Evolutionary conservation across 2,329 filamentous ascomycete genomes (phyloP).

Genomic region (Fusarium sp.): DNA sequence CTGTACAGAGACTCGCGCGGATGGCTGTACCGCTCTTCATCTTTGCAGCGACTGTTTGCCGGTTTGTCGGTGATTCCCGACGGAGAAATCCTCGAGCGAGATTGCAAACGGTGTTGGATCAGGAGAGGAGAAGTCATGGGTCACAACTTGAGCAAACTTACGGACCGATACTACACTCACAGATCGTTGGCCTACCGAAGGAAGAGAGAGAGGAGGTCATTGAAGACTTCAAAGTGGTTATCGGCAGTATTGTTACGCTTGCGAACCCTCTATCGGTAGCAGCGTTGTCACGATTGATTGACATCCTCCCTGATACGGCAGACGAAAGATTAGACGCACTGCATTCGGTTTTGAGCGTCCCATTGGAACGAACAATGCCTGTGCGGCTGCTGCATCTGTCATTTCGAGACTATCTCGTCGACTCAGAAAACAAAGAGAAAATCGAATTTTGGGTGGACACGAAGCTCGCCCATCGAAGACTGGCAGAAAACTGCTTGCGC

Average conservation of each 20-base stretch:
- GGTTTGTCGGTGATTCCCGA: constrained; percentile 45
- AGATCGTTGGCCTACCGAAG: accelerated
- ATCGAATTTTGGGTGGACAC: constrained; percentile 53
- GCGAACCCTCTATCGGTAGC: constrained; percentile 2
- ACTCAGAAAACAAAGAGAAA: constrained; percentile 29
- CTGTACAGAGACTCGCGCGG: constrained; percentile 24
- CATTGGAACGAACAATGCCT: background rate
- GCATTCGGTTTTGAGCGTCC: background rate
- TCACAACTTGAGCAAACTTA: background rate
- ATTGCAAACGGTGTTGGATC: background rate
- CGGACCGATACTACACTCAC: background rate
- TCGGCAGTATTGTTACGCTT: constrained; percentile 2
- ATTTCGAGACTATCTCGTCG: constrained; percentile 54
- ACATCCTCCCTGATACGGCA: background rate
- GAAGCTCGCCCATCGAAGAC: constrained; percentile 46
- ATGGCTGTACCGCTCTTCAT: constrained; percentile 50
- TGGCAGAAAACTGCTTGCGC: constrained; percentile 48
- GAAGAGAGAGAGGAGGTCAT: background rate
- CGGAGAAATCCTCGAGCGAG: constrained; percentile 16
- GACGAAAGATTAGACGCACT: background rate
- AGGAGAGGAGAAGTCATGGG: background rate
- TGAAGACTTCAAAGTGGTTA: background rate
- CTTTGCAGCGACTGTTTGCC: too few relatives aligned
- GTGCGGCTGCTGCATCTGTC: constrained; percentile 41
- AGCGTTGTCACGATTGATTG: constrained; percentile 3